Percentiles rank a stretch among this genome's conserved stretches.
phyloP scores from a whole-genome alignment of 371 early-diverging fungal genomes.

The Entomophthora muscae region DNA sequence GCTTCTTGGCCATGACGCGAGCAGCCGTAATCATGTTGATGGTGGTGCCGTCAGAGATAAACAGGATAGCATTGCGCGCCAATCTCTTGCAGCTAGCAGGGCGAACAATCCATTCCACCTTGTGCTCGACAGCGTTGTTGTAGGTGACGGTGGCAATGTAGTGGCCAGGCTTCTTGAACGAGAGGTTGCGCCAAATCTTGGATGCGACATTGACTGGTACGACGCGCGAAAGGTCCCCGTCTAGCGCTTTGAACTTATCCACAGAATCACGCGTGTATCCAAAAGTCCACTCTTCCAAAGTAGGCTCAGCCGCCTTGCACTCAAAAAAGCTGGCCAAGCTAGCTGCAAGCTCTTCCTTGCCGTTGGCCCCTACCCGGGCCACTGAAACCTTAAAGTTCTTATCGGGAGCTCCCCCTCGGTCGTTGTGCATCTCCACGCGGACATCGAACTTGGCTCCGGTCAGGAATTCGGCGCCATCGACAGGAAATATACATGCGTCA shows the following conservation, averaged over 20 bases:
- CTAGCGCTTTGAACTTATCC: slow-evolving; percentile 20
- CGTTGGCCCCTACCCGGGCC: slow-evolving; percentile 12
- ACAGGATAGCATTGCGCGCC: slow-evolving; percentile 51
- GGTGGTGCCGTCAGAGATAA: slow-evolving; percentile 57
- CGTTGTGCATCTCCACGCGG: slow-evolving; percentile 9
- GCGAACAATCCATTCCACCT: slow-evolving; percentile 26
- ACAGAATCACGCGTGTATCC: slow-evolving; percentile 29
- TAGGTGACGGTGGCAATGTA: slow-evolving; percentile 21
- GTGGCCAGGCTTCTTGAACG: slow-evolving; percentile 31
- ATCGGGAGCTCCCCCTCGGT: slow-evolving; percentile 18
- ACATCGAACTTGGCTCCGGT: slow-evolving; percentile 10
- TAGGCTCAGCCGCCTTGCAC: slow-evolving; percentile 18
- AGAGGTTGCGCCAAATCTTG: slow-evolving; percentile 32
- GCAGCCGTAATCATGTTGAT: slow-evolving; percentile 41
- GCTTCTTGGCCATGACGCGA: slow-evolving; percentile 29
- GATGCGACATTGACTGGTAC: slow-evolving; percentile 31
- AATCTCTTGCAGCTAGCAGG: slow-evolving; percentile 30
- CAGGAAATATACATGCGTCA: slow-evolving; percentile 6
- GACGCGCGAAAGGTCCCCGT: slow-evolving; percentile 12
- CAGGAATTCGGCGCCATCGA: slow-evolving; percentile 9
- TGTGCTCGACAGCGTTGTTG: slow-evolving; percentile 21
- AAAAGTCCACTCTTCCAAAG: slow-evolving; percentile 30
- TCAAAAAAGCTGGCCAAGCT: slow-evolving; percentile 23
- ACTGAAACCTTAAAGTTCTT: slow-evolving; percentile 16
- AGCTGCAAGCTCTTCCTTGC: slow-evolving; percentile 11